Base-by-base conservation (phyloP, 179 eudicot genomes). In the Beta lomatogona region DNA sequence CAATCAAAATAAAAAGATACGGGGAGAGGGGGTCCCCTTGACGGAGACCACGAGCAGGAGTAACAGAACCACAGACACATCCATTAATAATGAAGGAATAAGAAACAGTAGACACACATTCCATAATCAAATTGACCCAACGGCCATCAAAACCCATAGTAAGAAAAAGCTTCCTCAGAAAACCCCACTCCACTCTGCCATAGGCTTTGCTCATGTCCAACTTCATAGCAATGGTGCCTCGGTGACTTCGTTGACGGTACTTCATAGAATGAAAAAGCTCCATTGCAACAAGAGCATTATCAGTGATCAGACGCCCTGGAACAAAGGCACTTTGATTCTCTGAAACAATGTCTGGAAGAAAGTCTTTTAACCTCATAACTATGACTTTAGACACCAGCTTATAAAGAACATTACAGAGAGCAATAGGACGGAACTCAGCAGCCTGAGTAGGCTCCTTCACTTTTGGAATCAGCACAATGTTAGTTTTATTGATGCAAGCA, bases 401-500 rank as follows among this genome's bases (percentile, higher is more conserved):
- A 11, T 55, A 55, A 0, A 55, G 2, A 13, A 55, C 59, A 31
- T 55, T 55, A 15, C 59, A 55, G 1, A 55, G 14, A 2, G 16
- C 1, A 0, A 55, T 55, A 11, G 15, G 59, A 0, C 59, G 10
- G 2, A 55, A 55, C 0, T 55, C 59, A 9, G 59, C 4, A 0
- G 9, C 14, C 0, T 4, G 9, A 0, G 0, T 55, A 4, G 59
- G 59, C 0, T 0, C 0, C 0, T 5, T 2, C 0, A 55, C 16
- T 55, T 55, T 55, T 3, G 15, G 59, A 11, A 55, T 55, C 10
- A 55, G 14, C 4, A 14, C 59, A 9, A 55, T 11, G 14, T 55
- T 55, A 55, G 59, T 55, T 0, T 11, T 5, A 2, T 55, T 55
- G 1, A 55, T 5, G 9, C 16, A 1, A 55, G 59, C 36, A 31